Evolutionary conservation across 768 basidiomycete genomes (phyloP), one percentile per base, ranked within the genome.

Genomic region (Pluteus cervinus): DNA sequence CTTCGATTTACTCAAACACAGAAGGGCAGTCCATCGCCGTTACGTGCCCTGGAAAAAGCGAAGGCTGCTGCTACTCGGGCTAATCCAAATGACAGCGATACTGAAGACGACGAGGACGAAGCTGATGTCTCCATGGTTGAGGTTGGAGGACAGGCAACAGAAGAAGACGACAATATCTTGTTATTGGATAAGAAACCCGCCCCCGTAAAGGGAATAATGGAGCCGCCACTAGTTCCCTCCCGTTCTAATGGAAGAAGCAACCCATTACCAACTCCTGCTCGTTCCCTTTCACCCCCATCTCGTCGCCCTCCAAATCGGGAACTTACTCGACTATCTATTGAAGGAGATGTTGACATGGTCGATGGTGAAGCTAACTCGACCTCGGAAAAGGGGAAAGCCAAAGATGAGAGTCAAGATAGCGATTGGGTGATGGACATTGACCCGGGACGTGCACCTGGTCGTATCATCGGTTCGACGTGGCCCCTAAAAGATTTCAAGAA

Each of bases 401-500:
- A 24, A 49, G 50, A n/a, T n/a, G n/a, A n/a, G n/a, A n/a, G n/a
- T n/a, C n/a, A n/a, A n/a, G n/a, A n/a, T n/a, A n/a, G n/a, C n/a
- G n/a, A n/a, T n/a, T n/a, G n/a, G n/a, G n/a, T n/a, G n/a, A 61
- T 51, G 18, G 46, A 54, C 15, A 45, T 71, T 10, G 72, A 79
- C 40, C 66, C 65, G 11, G 75, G 73, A 20, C 71, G 75, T 10
- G 76, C 74, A 11, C 71, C 76, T 0, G 86, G 86, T 4, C 65
- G 86, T 33, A 83, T 93, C 36, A 76, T 94, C 25, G 85, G 87
- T 7, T 74, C 68, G 25, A 76, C 80, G 0, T 67, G 69, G 46
- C 91, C 91, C 1, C 63, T 93, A 36, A 63, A 65, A 31, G 91
- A 94, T 57, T 96, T 93, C 63, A 62, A 66, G 42, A 64, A 69